Evolutionary conservation across 345 rosid species (phyloP).

Genomic region (Lumnitzera littorea): DNA sequence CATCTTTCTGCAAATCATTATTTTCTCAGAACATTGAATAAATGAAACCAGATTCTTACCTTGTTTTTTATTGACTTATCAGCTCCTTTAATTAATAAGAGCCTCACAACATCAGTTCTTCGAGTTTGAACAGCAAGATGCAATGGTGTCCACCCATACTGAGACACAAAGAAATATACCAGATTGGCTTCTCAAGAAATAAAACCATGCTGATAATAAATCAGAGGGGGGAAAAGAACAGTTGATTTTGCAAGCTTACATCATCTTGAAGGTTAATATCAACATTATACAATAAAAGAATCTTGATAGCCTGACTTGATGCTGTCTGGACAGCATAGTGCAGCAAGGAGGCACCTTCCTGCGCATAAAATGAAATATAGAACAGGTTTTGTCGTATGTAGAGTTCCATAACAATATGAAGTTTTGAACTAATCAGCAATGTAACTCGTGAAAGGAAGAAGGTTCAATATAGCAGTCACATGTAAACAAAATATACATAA

Average conservation of each 20-base stretch:
- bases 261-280: slow-evolving; percentile 80
- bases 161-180: slow-evolving; percentile 13
- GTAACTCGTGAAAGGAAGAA: too few relatives aligned
- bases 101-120: slow-evolving; percentile 75
- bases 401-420: too few relatives aligned
- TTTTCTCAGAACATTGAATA: neutral
- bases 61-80: slow-evolving; percentile 49
- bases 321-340: slow-evolving; percentile 93
- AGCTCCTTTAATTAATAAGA: slow-evolving; percentile 75
- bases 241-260: slow-evolving; percentile 29
- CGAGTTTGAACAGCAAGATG: slow-evolving; percentile 87
- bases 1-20: neutral
- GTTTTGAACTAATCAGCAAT: too few relatives aligned
- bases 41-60: slow-evolving; percentile 19
- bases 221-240: neutral
- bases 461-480: too few relatives aligned
- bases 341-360: slow-evolving; percentile 90
- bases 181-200: neutral
- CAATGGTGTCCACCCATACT: slow-evolving; percentile 97
- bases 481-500: too few relatives aligned
- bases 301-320: slow-evolving; percentile 66
- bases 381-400: neutral
- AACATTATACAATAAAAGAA: slow-evolving; percentile 67
- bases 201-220: neutral
- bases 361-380: slow-evolving; percentile 13